Evolutionary conservation across 495 filamentous ascomycete species (phyloP), one percentile per base, ranked within the genome.

Genomic region (Pseudotulostoma volvatum): DNA sequence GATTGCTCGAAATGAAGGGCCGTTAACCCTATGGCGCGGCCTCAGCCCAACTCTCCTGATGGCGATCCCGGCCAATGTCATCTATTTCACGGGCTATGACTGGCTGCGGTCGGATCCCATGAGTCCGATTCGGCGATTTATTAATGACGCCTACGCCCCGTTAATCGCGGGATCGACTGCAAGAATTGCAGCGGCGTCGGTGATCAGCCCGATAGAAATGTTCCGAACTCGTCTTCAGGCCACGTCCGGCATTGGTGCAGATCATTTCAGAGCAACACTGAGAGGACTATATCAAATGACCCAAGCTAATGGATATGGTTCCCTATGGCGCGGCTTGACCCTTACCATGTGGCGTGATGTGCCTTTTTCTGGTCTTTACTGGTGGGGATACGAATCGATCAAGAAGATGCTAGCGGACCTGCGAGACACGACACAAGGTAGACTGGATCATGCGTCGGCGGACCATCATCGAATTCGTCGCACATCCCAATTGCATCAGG

Each of bases 31-130:
- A 36, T 97, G 90, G 90, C 76, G 90, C 25, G 90, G 90, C 3
- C 68, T 97, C 1, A 86, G 81, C 14, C 85, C 92, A 7, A 97
- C 92, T 1, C 59, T 97, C 31, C 70, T 83, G 48, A 97, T 97
- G 90, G 77, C 88, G 2, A 73, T 97, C 20, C 90, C 90, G 0
- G 84, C 74, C 25, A 97, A 97, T 56, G 87, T 97, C 43, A 96
- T 97, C 42, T 97, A 97, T 59, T 94, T 95, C 49, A 88, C 90
- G 21, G 90, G 88, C n/a, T 97, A 97, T 55, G 90, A 97, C 50
- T 90, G 82, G 76, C 59, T 97, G 42, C 78, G 90, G 9, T 76
- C 61, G 16, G 80, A 79, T 50, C 61, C 66, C 1, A 54, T 56
- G 28, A 85, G 79, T 38, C 86, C 83, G 0, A 68, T 94, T 43